phyloP scores from a whole-genome alignment of 192 early-diverging fungal genomes.

The Physocladia obscura region DNA sequence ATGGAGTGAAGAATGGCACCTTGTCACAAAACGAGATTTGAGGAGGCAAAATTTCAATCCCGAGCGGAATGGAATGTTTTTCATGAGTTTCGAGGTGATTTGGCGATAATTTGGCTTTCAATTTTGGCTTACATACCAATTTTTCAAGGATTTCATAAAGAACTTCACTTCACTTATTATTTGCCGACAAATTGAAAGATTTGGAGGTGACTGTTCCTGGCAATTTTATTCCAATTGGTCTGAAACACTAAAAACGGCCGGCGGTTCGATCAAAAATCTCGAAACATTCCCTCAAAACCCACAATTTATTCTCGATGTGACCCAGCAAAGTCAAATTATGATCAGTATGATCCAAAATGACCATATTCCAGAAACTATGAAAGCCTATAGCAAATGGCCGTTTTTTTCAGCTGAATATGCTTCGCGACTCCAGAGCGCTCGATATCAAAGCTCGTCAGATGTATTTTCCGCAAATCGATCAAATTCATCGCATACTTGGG shows the following conservation, averaged over 20 bases:
- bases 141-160: constrained; percentile 40
- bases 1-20: constrained; percentile 42
- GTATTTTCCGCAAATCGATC: no score
- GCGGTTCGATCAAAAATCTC: constrained; percentile 44
- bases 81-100: constrained; percentile 46
- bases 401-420: background rate
- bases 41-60: constrained; percentile 31
- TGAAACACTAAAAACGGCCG: constrained; percentile 29
- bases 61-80: constrained; percentile 45
- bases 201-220: constrained; percentile 20
- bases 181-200: constrained; percentile 40
- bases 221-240: constrained; percentile 48
- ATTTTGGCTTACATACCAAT: background rate
- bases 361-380: no score
- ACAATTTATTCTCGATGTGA: constrained; percentile 35
- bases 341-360: constrained; percentile 48
- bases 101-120: background rate
- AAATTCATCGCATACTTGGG: no score
- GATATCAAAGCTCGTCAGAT: background rate
- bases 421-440: background rate
- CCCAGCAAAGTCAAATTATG: constrained; percentile 23
- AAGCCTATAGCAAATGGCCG: background rate
- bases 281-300: constrained; percentile 44
- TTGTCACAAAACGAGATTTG: constrained; percentile 32
- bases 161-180: constrained; percentile 43